Base-by-base conservation (phyloP, 305 asterid genomes). In the Fraxinus albicans region DNA sequence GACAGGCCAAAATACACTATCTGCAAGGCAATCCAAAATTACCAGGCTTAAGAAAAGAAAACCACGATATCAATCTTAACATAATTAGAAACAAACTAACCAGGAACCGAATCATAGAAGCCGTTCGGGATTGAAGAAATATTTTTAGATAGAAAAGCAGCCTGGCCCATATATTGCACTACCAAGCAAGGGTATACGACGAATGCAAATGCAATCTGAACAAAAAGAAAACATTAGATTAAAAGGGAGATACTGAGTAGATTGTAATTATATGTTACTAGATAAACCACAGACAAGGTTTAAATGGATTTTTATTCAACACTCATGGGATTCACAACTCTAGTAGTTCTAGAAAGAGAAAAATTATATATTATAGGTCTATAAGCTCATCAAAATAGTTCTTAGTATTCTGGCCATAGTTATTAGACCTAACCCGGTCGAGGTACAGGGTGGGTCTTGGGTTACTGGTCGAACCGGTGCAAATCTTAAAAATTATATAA, bases 111-210 rank as follows among this genome's bases (percentile, higher is more conserved):
- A 58, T 84, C 93, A 53, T 96, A 96, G 92, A 96, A 96, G 89
- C 97, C 84, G 80, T 87, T 87, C 42, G 91, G 89, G 82, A 94
- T 89, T 10, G 94, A 90, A 34, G 83, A 5, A 58, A 90, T 83
- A 82, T 96, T 88, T 90, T 91, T 91, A 2, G 99, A 92, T 50
- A 94, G 95, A 88, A 84, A 96, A 80, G 98, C 98, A 85, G 98
- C 98, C 86, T 96, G 99, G 73, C 99, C 98, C 98, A 96, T 95
- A 87, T 96, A 96, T 87, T 96, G 99, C 89, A 95, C 85, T 44
- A 93, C 97, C 89, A 94, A 91, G 85, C 98, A 93, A 76, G 99
- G 99, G 88, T 96, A 96, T 76, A 95, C 95, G 77, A 87, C 85
- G 82, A 85, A 83, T 58, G 90, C 84, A 91, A 96, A 96, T 73